phyloP scores from a whole-genome alignment of 306 rosid genomes.

The Prunus padus region DNA sequence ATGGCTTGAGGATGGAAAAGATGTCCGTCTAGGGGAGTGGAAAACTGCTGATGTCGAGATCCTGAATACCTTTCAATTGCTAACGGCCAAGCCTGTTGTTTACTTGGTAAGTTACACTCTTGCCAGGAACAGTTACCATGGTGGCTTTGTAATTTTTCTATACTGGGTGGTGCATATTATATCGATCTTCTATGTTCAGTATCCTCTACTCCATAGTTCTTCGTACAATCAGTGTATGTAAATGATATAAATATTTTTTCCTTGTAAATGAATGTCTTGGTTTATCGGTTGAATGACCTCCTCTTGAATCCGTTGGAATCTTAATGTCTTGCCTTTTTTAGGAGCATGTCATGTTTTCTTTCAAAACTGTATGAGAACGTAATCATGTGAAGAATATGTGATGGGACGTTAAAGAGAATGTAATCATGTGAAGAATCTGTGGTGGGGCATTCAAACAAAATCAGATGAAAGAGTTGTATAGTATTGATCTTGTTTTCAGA shows the following conservation, averaged over 20 bases:
- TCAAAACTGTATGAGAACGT: background rate
- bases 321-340: background rate
- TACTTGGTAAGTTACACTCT: conserved; percentile 59
- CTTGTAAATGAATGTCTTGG: background rate
- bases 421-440: too few species aligned
- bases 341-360: background rate
- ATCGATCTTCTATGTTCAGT: background rate
- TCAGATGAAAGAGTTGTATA: background rate
- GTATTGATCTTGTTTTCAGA: background rate
- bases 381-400: background rate
- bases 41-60: conserved; percentile 91
- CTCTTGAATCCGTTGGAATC: background rate
- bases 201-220: background rate
- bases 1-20: conserved; percentile 75
- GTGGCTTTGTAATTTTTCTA: background rate
- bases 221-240: background rate
- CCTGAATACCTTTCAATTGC: conserved; percentile 88
- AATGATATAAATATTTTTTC: background rate
- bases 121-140: too few species aligned
- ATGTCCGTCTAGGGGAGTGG: conserved; percentile 96
- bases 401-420: background rate
- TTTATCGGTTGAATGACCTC: background rate
- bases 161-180: background rate
- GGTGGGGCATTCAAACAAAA: background rate
- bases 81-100: conserved; percentile 94